These are phyloP conservation scores for Microcyclospora pomicola DNA, from an alignment of 2,329 filamentous ascomycete genomes.

Conservation along the genomic window DNA sequence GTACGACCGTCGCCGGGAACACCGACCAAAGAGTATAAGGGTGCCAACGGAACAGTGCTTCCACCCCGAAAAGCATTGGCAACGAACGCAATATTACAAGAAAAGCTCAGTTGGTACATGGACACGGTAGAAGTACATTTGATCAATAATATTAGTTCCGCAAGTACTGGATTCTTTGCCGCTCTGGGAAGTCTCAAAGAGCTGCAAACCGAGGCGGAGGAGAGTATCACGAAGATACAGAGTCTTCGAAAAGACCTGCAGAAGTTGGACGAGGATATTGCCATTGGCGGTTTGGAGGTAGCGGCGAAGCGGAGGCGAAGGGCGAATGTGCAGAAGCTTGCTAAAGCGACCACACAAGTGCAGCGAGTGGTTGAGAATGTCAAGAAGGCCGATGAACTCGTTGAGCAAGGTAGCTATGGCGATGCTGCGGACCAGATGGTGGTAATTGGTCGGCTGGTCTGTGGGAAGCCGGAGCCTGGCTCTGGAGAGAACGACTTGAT, in stretches of 20 bases:
- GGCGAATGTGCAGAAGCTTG: conserved; percentile 72
- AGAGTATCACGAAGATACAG: conserved; percentile 80
- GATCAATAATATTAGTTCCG: conserved; percentile 89
- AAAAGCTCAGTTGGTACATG: conserved; percentile 99
- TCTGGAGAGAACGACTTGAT: conserved; percentile 27
- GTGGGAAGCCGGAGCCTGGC: conserved; percentile 45
- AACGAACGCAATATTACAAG: conserved; percentile 92
- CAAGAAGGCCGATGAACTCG: conserved; percentile 60
- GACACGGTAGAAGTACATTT: conserved; percentile 96
- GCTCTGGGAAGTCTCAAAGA: conserved; percentile 83
- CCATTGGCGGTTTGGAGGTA: conserved; percentile 68
- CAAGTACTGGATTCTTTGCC: conserved; percentile 91
- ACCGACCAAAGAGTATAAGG: conserved; percentile 30
- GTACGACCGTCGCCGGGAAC: conserved; percentile 52
- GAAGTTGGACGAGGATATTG: conserved; percentile 74
- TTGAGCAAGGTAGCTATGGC: conserved; percentile 74
- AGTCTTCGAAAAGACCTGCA: conserved; percentile 64
- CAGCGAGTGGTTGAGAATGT: conserved; percentile 64
- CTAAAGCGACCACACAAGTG: conserved; percentile 71
- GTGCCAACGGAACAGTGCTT: conserved; percentile 40
- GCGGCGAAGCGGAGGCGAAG: conserved; percentile 68
- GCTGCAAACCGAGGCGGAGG: conserved; percentile 79
- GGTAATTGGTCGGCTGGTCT: conserved; percentile 63
- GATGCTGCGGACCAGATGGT: conserved; percentile 67
- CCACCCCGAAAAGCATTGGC: conserved; percentile 67